Base-by-base conservation (phyloP, 805 yeast species). In the Kodamaea kaohsiungensis region DNA sequence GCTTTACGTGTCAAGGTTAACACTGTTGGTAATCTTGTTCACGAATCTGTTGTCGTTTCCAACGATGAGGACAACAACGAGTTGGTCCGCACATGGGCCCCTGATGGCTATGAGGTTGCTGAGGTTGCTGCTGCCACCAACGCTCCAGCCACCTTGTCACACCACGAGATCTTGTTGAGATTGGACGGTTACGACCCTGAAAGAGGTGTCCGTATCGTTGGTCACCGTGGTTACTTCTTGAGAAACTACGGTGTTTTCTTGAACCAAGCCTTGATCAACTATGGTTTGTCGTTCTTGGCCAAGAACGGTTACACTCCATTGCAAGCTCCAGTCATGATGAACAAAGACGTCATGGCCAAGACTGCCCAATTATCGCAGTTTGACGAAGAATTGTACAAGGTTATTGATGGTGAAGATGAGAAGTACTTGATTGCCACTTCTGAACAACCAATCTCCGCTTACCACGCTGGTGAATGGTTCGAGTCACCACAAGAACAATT, bases 311-410 rank as follows among this genome's bases (percentile, higher is more conserved):
- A 91, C 80, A 79, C 80, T 53, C 96, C 98, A 59, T 81, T 95
- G 73, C 99, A 95, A 80, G 96, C 99, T 13, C 99, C 99, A 55
- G 97, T 93, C 46, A 95, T 95, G 99, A 91, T 95, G 97, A 95
- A 95, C 85, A 95, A 95, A 78, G 98, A 95, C 55, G 96, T 91
- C 54, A 95, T 95, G 99, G 98, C 98, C 63, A 92, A 90, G 77
- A 95, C 99, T 62, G 99, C 99, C 7, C 99, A 95, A 78, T 85
- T 95, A 71, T 91, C 98, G 38, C 92, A 95, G 69, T 95, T 95
- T 65, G 99, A 95, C 73, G 99, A 95, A 80, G 99, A 95, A 76
- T 82, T 95, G 67, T 95, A 95, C 80, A 95, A 95, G 78, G 98
- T 95, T 55, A 77, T 89, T 49, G 99, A 95, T 70, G 99, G 99